Evolutionary conservation across 164 flowering plant species (phyloP).

Genomic region (Brasenia schreberi): DNA sequence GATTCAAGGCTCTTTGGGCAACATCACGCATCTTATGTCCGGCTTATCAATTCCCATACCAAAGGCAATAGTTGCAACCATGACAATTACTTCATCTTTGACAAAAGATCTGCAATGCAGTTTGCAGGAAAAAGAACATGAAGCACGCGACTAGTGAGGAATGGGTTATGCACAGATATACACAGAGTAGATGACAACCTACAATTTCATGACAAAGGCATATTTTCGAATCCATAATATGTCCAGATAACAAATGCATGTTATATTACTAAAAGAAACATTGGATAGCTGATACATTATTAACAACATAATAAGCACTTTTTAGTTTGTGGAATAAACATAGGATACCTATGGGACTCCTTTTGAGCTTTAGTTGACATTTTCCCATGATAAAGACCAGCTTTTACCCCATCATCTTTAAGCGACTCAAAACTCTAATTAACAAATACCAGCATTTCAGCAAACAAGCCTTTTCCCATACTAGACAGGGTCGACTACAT

Average conservation of each 20-base stretch:
- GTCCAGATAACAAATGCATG: too few species aligned
- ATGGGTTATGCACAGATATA: too few species aligned
- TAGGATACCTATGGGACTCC: slow-evolving; percentile 40
- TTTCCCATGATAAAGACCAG: slow-evolving; percentile 57
- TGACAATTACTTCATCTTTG: slow-evolving; percentile 42
- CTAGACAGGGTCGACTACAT: too few species aligned
- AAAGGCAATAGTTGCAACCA: slow-evolving; percentile 66
- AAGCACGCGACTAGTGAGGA: too few species aligned
- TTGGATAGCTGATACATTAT: too few species aligned
- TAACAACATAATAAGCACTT: too few species aligned
- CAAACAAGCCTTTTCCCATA: too few species aligned
- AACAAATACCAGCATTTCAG: not conserved
- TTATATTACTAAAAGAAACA: too few species aligned
- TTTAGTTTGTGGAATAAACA: not conserved
- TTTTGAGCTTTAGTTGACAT: slow-evolving; percentile 39
- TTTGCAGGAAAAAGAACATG: not conserved
- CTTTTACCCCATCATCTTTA: slow-evolving; percentile 27
- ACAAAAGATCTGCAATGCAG: slow-evolving; percentile 30
- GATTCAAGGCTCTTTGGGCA: slow-evolving; percentile 59
- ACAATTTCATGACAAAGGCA: too few species aligned
- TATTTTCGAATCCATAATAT: too few species aligned
- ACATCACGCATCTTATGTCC: slow-evolving; percentile 42
- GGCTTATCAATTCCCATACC: slow-evolving; percentile 75
- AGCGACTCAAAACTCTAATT: slow-evolving; percentile 33
- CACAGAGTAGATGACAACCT: too few species aligned